Percentiles rank a stretch among this genome's conserved stretches.
Conservation (phyloP, 2,329 filamentous ascomycete genomes). For the Ascochyta clinopodiicola region DNA sequence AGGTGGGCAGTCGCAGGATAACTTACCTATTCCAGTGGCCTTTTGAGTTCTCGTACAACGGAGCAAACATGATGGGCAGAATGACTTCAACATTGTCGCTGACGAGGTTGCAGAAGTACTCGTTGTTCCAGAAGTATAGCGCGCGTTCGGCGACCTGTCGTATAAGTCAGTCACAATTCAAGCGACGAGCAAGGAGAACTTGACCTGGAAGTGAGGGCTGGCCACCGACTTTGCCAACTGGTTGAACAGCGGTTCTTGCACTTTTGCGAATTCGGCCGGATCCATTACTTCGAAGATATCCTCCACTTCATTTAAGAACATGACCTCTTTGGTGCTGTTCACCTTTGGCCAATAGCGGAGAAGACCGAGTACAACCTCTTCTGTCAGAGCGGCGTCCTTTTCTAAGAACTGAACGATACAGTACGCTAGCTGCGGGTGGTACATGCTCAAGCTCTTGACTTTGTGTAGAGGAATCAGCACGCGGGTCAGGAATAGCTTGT, state of each 20-base stretch:
- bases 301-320: constrained; percentile 99
- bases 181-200: constrained; percentile 14
- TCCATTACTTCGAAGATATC: constrained; percentile 99
- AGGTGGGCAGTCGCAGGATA: not conserved
- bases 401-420: constrained; percentile 99
- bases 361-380: constrained; percentile 95
- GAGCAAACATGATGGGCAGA: constrained; percentile 98
- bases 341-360: constrained; percentile 99
- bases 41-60: constrained; percentile 98
- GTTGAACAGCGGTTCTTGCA: constrained; percentile 96
- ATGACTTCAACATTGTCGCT: constrained; percentile 99
- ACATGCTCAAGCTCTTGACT: constrained; percentile 99
- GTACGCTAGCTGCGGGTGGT: constrained; percentile 96
- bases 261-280: constrained; percentile 96
- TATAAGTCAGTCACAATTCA: not conserved
- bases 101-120: constrained; percentile 99
- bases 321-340: constrained; percentile 99
- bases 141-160: constrained; percentile 85
- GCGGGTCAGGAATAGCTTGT: constrained; percentile 95
- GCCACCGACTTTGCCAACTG: constrained; percentile 97
- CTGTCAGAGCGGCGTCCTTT: constrained; percentile 94
- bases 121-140: constrained; percentile 99
- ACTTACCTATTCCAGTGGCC: constrained; percentile 96
- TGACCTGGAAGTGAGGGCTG: constrained; percentile 92
- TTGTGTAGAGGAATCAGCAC: constrained; percentile 95